These are phyloP conservation scores for Hymenoscyphus salicellus DNA, from an alignment of 2,329 filamentous ascomycete genomes.

Conservation along the genomic window DNA sequence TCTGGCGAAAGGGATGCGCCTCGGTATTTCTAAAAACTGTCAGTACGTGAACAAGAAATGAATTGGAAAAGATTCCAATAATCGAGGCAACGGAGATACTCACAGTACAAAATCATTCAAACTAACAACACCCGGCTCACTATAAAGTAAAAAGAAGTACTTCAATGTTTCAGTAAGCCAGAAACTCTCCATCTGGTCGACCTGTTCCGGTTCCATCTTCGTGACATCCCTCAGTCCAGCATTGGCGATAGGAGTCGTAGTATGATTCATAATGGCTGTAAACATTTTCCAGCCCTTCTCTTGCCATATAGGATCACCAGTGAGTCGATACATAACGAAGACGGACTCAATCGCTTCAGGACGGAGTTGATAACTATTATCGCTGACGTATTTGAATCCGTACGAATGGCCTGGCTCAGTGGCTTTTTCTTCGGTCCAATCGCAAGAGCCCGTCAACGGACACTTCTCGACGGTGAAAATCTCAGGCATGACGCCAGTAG, in stretches of 20 bases:
- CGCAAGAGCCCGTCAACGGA: slow-evolving; percentile 11
- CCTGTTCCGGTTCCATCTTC: slow-evolving; percentile 23
- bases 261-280: slow-evolving; percentile 41
- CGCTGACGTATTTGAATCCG: slow-evolving; percentile 15
- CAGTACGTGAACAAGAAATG: background rate
- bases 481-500: slow-evolving; percentile 62
- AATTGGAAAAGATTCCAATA: background rate
- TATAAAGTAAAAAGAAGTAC: slow-evolving; percentile 54
- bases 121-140: slow-evolving; percentile 49
- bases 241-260: slow-evolving; percentile 41
- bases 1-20: slow-evolving; percentile 21
- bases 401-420: slow-evolving; percentile 12
- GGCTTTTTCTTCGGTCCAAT: slow-evolving; percentile 23
- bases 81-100: background rate
- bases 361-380: slow-evolving; percentile 19
- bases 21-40: slow-evolving; percentile 19
- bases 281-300: slow-evolving; percentile 48
- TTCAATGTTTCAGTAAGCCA: slow-evolving; percentile 64
- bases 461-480: slow-evolving; percentile 41
- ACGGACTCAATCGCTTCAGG: slow-evolving; percentile 66
- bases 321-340: slow-evolving; percentile 52
- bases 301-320: slow-evolving; percentile 31
- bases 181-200: slow-evolving; percentile 57
- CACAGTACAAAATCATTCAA: slow-evolving; percentile 56
- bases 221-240: slow-evolving; percentile 42